Conservation (phyloP, 352 stramenopile genomes). For the Phytopythium aichiense region DNA sequence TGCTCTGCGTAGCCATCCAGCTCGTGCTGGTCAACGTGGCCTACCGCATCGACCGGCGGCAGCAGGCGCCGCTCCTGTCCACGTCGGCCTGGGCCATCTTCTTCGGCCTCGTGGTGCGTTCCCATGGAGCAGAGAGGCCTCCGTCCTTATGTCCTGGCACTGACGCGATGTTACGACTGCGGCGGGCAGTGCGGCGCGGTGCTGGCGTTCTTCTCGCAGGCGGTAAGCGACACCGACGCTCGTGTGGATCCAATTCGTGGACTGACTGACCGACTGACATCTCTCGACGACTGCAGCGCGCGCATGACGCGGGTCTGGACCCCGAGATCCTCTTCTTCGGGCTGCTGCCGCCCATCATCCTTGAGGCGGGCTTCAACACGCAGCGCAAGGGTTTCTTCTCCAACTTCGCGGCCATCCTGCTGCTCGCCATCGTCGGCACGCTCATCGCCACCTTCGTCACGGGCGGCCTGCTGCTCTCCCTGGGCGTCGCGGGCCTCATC, state of each 20-base stretch:
- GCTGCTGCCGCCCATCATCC: slow-evolving; percentile 57
- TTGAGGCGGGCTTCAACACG: slow-evolving; percentile 62
- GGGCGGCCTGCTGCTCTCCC: slow-evolving; percentile 35
- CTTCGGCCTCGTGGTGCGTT: slow-evolving; percentile 34
- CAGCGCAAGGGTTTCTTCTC: slow-evolving; percentile 59
- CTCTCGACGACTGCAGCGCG: slow-evolving; percentile 17
- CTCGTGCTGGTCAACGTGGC: slow-evolving; percentile 58
- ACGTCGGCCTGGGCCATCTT: slow-evolving; percentile 68
- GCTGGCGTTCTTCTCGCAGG: slow-evolving; percentile 36
- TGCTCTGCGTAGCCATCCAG: slow-evolving; percentile 60
- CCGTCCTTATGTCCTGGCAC: no score
- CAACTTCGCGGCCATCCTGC: slow-evolving; percentile 41
- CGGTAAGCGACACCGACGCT: slow-evolving; percentile 8
- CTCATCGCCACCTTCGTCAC: slow-evolving; percentile 48
- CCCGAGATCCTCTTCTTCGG: slow-evolving; percentile 64
- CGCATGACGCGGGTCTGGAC: slow-evolving; percentile 40
- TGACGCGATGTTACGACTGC: not conserved
- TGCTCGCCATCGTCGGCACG: slow-evolving; percentile 45
- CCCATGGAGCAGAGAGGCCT: no score
- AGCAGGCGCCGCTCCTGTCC: slow-evolving; percentile 38
- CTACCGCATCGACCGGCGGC: slow-evolving; percentile 55
- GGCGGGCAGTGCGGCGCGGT: slow-evolving; percentile 29
- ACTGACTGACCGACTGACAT: not conserved
- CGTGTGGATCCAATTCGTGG: not conserved
- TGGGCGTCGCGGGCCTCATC: slow-evolving; percentile 38